phyloP scores from a whole-genome alignment of 345 rosid genomes.

The Lepidium africanum region DNA sequence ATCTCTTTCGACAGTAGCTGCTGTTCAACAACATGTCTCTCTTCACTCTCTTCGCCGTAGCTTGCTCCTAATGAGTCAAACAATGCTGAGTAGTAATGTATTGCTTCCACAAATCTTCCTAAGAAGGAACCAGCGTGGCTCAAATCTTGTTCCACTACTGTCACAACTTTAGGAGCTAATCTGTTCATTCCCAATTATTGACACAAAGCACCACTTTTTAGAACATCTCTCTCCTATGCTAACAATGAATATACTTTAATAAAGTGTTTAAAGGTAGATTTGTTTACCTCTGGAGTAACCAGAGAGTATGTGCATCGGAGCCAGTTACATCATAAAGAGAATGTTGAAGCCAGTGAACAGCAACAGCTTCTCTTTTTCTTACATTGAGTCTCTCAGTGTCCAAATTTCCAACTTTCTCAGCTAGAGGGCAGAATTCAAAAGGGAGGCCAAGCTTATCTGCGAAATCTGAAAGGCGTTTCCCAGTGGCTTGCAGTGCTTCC shows the following conservation, averaged over 20 bases:
- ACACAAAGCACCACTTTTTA: not conserved
- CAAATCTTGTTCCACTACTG: slow-evolving; percentile 94
- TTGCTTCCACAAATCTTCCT: slow-evolving; percentile 94
- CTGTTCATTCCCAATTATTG: slow-evolving; percentile 32
- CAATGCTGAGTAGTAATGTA: slow-evolving; percentile 93
- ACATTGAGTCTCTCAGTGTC: slow-evolving; percentile 69
- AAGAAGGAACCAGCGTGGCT: slow-evolving; percentile 89
- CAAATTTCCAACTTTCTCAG: slow-evolving; percentile 82
- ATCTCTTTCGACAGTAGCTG: slow-evolving; percentile 89
- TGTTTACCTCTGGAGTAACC: slow-evolving; percentile 77
- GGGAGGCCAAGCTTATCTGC: slow-evolving; percentile 83
- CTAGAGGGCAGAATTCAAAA: slow-evolving; percentile 79
- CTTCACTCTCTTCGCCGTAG: slow-evolving; percentile 95
- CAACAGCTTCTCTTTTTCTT: slow-evolving; percentile 85
- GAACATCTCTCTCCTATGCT: not conserved
- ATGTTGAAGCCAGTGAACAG: slow-evolving; percentile 98
- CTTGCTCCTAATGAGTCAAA: slow-evolving; percentile 94
- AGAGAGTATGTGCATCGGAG: slow-evolving; percentile 77
- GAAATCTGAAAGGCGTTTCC: slow-evolving; percentile 83
- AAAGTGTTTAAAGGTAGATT: not conserved
- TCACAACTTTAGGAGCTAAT: slow-evolving; percentile 92
- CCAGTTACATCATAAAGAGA: slow-evolving; percentile 97
- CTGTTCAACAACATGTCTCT: slow-evolving; percentile 95
- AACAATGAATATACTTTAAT: not conserved
- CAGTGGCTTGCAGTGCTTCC: slow-evolving; percentile 89